A percentile compares a stretch with the other conserved stretches of the same genome.
Evolutionary conservation across 495 filamentous ascomycete species (phyloP).

Genomic region (Lentithecium fluviatile): DNA sequence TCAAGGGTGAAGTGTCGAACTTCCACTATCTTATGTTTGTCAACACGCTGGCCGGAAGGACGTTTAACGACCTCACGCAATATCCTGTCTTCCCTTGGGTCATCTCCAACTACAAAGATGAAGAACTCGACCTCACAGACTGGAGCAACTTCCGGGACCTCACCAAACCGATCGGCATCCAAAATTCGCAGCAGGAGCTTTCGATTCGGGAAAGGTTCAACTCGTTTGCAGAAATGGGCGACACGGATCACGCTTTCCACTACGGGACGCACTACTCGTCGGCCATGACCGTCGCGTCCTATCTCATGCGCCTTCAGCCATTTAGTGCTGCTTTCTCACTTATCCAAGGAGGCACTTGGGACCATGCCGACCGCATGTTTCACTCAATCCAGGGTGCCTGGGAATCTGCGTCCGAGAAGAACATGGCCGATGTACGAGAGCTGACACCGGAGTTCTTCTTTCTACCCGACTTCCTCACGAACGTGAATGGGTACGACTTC

Average conservation of each 20-base stretch:
- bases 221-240: slow-evolving; percentile 88
- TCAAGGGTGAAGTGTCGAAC: slow-evolving; percentile 92
- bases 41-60: slow-evolving; percentile 94
- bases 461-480: slow-evolving; percentile 87
- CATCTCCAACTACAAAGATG: slow-evolving; percentile 90
- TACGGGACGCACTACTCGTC: slow-evolving; percentile 99
- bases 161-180: slow-evolving; percentile 96
- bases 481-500: slow-evolving; percentile 92
- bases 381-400: slow-evolving; percentile 90
- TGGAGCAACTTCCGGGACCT: slow-evolving; percentile 85
- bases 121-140: slow-evolving; percentile 85
- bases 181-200: slow-evolving; percentile 67
- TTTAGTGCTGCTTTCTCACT: slow-evolving; percentile 97
- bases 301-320: slow-evolving; percentile 89
- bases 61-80: slow-evolving; percentile 97
- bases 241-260: slow-evolving; percentile 80
- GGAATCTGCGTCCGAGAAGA: slow-evolving; percentile 83
- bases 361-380: slow-evolving; percentile 93
- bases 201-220: slow-evolving; percentile 82
- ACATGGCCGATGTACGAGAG: slow-evolving; percentile 91
- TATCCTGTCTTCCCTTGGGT: slow-evolving; percentile 99
- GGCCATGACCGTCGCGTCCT: slow-evolving; percentile 97
- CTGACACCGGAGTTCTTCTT: slow-evolving; percentile 96
- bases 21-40: slow-evolving; percentile 98
- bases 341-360: slow-evolving; percentile 94